Evolutionary conservation across 495 filamentous ascomycete species (phyloP).

Genomic region (Thermothielavioides terrestris): DNA sequence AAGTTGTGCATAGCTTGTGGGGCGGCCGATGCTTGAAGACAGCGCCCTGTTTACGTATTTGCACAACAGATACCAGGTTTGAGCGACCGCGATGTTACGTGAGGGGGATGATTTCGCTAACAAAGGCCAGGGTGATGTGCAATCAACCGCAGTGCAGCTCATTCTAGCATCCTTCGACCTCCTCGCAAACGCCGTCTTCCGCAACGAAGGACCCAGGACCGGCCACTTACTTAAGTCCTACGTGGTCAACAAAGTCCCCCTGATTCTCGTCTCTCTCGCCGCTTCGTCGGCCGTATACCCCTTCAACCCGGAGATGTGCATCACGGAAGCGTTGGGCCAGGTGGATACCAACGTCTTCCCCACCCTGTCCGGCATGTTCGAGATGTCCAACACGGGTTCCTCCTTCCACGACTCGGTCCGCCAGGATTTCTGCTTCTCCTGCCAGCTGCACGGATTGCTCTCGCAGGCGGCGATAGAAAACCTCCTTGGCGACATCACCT

Average conservation of each 20-base stretch:
- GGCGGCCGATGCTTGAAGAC: constrained; percentile 77
- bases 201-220: constrained; percentile 60
- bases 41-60: constrained; percentile 67
- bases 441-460: constrained; percentile 75
- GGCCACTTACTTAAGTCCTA: constrained; percentile 82
- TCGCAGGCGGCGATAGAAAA: constrained; percentile 68
- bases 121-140: constrained; percentile 68
- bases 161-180: constrained; percentile 85
- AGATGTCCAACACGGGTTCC: constrained; percentile 58
- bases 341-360: constrained; percentile 74
- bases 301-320: constrained; percentile 65
- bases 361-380: constrained; percentile 70
- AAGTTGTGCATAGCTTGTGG: constrained; percentile 54
- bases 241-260: constrained; percentile 84
- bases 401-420: constrained; percentile 73
- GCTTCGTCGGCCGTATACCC: constrained; percentile 46
- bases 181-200: constrained; percentile 74
- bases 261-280: constrained; percentile 60
- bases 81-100: no score
- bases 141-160: constrained; percentile 67
- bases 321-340: constrained; percentile 65
- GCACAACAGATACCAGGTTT: constrained; percentile 60
- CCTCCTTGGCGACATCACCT: constrained; percentile 76
- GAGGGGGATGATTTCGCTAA: no score
- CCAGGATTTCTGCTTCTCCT: constrained; percentile 88